Percentiles rank a stretch among this genome's conserved stretches.
Evolutionary conservation across 306 rosid species (phyloP).

Genomic region (Coriaria nepalensis): DNA sequence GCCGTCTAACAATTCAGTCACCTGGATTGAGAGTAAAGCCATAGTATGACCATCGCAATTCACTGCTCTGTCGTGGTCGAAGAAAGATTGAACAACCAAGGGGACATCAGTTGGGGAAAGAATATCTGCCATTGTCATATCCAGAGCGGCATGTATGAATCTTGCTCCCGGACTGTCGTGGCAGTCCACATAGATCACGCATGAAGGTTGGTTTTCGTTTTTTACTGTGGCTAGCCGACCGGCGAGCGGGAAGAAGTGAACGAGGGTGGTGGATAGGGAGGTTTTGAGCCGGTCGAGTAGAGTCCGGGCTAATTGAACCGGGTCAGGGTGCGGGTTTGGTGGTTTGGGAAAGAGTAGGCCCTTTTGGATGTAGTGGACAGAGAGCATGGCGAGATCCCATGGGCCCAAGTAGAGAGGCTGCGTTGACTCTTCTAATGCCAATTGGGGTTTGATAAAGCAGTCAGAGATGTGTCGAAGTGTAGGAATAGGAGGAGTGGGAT

Average conservation of each 20-base stretch:
- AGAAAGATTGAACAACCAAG: slow-evolving; percentile 30
- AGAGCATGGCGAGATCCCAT: slow-evolving; percentile 35
- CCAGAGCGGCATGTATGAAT: slow-evolving; percentile 36
- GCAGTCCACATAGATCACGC: slow-evolving; percentile 30
- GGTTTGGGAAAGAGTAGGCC: slow-evolving; percentile 61
- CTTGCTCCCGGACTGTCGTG: slow-evolving; percentile 26
- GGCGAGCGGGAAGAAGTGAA: slow-evolving; percentile 51
- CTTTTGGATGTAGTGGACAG: slow-evolving; percentile 41
- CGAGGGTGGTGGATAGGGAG: slow-evolving; percentile 38
- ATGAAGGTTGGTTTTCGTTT: slow-evolving; percentile 18
- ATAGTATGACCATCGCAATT: slow-evolving; percentile 49
- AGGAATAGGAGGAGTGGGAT: background rate
- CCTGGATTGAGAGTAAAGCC: slow-evolving; percentile 39
- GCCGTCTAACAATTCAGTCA: slow-evolving; percentile 44
- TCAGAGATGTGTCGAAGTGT: slow-evolving; percentile 17
- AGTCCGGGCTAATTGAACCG: slow-evolving; percentile 9
- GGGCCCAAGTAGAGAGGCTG: slow-evolving; percentile 28
- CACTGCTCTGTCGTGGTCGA: slow-evolving; percentile 41
- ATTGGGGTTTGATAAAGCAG: slow-evolving; percentile 20
- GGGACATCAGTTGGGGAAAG: slow-evolving; percentile 48
- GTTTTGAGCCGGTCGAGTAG: slow-evolving; percentile 29
- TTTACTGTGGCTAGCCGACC: slow-evolving; percentile 32
- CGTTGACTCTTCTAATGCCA: slow-evolving; percentile 11
- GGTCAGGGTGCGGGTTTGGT: background rate
- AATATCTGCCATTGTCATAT: slow-evolving; percentile 27